Evolutionary conservation across 2,329 filamentous ascomycete species (phyloP).

Genomic region (Ustulina deusta): DNA sequence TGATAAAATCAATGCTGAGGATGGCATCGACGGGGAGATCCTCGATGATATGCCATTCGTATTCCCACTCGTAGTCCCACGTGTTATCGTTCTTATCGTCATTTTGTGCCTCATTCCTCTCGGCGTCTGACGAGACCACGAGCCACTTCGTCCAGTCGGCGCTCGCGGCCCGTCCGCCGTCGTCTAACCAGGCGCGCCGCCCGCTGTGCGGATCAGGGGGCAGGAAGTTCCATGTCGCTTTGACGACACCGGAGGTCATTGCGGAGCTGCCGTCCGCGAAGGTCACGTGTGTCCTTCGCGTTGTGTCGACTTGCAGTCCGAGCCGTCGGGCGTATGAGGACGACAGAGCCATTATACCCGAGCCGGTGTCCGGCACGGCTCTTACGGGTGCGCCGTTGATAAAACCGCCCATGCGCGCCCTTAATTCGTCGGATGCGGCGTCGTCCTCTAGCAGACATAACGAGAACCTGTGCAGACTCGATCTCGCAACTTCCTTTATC

Average conservation of each 20-base stretch:
- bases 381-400: constrained; percentile 12
- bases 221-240: constrained; percentile 19
- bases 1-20: no score
- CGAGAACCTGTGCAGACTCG: neutral
- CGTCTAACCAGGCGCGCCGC: neutral
- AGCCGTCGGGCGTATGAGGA: constrained; percentile 6
- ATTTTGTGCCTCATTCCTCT: neutral
- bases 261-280: constrained; percentile 27
- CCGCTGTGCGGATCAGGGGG: neutral
- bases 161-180: neutral
- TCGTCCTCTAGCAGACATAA: constrained; percentile 1
- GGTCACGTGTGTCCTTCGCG: neutral
- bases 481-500: constrained; percentile 11
- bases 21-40: neutral
- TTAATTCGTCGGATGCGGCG: neutral
- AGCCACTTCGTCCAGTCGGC: neutral
- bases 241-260: constrained; percentile 5
- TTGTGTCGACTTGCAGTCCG: constrained; percentile 6
- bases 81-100: neutral
- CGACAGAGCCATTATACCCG: constrained; percentile 22
- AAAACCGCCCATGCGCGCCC: constrained; percentile 17
- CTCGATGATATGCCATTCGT: constrained; percentile 7
- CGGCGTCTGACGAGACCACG: neutral
- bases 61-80: constrained; percentile 23
- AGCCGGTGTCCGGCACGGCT: constrained; percentile 25